Base-by-base conservation (phyloP, 352 stramenopile genomes). In the Globisporangium lucens region DNA sequence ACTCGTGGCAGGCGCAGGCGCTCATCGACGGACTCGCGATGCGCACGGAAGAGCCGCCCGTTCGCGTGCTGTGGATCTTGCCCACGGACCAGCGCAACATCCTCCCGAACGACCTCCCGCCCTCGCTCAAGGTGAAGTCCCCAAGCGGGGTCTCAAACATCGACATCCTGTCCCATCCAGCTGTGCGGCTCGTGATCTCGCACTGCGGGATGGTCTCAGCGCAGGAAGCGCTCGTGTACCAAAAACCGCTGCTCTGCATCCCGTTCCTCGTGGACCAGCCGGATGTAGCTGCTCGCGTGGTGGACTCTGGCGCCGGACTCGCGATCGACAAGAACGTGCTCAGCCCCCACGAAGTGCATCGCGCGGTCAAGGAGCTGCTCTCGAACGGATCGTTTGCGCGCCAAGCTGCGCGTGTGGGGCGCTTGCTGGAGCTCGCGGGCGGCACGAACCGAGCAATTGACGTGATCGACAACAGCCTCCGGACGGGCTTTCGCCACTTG, bases 191-290 rank as follows among this genome's bases (percentile, higher is more conserved):
- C 20, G 86, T 94, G 3, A 74, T 97, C 43, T 96, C 86, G n/a
- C 89, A 97, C 66, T 97, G 90, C 61, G 90, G 90, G 24, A 93
- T 95, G 80, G 80, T 84, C 6, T 90, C 89, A 24, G 87, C 87
- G 12, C 87, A 96, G 73, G 88, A 96, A 69, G 82, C 82, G 13
- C 73, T 96, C 12, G 74, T 93, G 8, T 85, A 90, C 60, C 73
- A 76, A 57, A 95, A 92, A 60, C 89, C 89, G 17, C 65, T 97
- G 65, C 63, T 97, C 20, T 97, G 90, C 66, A 90, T 97, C 22
- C 90, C 90, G n/a, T 96, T 96, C 60, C 72, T 95, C 46, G 82
- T 89, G 17, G 90, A 97, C 68, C 90, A 97, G 66, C 85, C 83
- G 0, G 89, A 96, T 65, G 82, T 97, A 1, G 86, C 89, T 0